Evolutionary conservation across 441 rosid species (phyloP), one percentile per base, ranked within the genome.

Genomic region (Sinapis alba): DNA sequence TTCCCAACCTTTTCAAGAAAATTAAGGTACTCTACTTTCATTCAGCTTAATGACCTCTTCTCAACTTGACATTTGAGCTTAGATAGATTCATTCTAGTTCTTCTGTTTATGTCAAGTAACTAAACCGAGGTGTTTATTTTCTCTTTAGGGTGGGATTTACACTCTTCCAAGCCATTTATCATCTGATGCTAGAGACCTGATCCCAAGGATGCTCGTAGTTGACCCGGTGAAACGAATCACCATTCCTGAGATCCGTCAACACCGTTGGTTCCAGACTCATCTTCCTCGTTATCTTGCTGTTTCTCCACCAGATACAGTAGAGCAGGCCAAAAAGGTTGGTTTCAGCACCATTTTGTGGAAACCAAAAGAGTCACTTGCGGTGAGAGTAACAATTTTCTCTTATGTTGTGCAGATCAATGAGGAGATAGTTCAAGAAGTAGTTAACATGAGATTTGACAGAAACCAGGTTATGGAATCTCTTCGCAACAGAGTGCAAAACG

Each of bases 121-220:
- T 53, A 38, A 76, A 61, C 38, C 38, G 4, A 56, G 3, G 54
- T 61, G n/a, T 13, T 27, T 71, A 4, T 10, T 47, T 43, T 79
- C n/a, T 79, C 62, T 57, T n/a, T 38, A 79, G 82, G 72, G 75
- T 78, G 99, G 98, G 68, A 93, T 96, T 80, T 96, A 91, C 74
- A 96, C 99, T 63, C 97, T 96, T 78, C 99, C 99, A 62, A 93
- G 99, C 78, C 98, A 93, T 83, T 83, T 96, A 76, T 91, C 99
- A 21, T 82, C 84, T 4, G 95, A 95, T 32, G 98, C 98, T 27
- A 89, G 97, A 85, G 97, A 93, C 84, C 77, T 96, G 79, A 96
- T 96, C 71, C 98, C 97, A 61, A 84, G 94, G 82, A 90, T 96
- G 98, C 98, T 96, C 68, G 87, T 91, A 45, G 97, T 96, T 85